phyloP scores from a whole-genome alignment of 345 rosid species.

The Camelina sativa region DNA sequence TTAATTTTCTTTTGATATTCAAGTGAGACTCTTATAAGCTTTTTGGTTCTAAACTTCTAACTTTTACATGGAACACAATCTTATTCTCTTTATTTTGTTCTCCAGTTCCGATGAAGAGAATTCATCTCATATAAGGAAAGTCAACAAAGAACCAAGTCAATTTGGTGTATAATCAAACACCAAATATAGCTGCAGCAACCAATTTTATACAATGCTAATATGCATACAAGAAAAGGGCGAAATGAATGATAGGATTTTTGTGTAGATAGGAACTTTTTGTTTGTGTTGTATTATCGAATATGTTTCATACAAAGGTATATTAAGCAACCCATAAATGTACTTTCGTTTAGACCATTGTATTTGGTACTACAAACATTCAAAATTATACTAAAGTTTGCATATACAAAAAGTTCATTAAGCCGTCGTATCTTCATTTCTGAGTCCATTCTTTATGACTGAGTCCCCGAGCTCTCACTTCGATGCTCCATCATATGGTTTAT shows the following conservation, averaged over 20 bases:
- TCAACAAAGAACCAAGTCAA: conserved; percentile 22
- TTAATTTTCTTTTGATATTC: neutral
- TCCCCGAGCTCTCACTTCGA: too few species aligned
- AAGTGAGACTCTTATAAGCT: neutral
- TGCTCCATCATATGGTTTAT: too few species aligned
- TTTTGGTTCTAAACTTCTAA: neutral
- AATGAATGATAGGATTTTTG: conserved; percentile 11
- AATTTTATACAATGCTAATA: too few species aligned
- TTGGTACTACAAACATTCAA: too few species aligned
- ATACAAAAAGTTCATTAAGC: too few species aligned
- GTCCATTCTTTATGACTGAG: too few species aligned
- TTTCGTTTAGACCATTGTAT: too few species aligned
- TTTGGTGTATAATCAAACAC: conserved; percentile 20
- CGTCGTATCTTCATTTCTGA: too few species aligned
- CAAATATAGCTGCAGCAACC: too few species aligned
- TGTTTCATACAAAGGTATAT: conserved; percentile 26
- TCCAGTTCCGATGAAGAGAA: conserved; percentile 27
- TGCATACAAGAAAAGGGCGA: neutral
- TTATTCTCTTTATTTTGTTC: conserved; percentile 30
- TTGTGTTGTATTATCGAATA: conserved; percentile 10
- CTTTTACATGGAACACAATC: conserved; percentile 31
- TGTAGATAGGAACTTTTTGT: conserved; percentile 26
- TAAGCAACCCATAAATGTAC: too few species aligned
- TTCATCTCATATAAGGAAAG: neutral
- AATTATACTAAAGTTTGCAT: too few species aligned